Evolutionary conservation across 2,329 filamentous ascomycete genomes (phyloP).

Genomic region (Alternaria tenuissima): DNA sequence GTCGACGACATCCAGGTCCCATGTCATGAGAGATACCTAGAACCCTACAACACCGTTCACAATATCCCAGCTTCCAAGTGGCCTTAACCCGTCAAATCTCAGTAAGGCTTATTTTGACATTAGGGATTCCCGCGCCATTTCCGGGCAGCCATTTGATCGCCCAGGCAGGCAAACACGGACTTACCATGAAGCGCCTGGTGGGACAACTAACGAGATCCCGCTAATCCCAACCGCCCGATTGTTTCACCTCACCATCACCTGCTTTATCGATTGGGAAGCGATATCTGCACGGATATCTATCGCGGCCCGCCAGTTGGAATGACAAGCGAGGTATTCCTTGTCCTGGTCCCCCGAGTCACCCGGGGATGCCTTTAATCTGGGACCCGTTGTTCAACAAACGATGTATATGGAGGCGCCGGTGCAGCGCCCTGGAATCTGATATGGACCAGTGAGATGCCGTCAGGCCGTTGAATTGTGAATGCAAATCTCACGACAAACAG

Average conservation of each 20-base stretch:
- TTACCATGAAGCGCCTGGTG: conserved; percentile 26
- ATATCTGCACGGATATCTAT: conserved; percentile 24
- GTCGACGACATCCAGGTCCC: neutral
- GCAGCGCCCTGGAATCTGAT: conserved; percentile 6
- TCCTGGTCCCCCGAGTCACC: conserved; percentile 6
- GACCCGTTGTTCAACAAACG: neutral
- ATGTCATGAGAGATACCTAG: neutral
- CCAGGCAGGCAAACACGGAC: conserved; percentile 14
- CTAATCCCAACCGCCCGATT: conserved; percentile 23
- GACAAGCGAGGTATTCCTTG: conserved; percentile 23
- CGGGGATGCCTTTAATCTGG: neutral
- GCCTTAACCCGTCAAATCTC: conserved; percentile 8
- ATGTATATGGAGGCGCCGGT: neutral
- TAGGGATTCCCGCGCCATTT: conserved; percentile 4
- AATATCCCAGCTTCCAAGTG: conserved; percentile 1
- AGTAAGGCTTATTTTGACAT: conserved; percentile 9
- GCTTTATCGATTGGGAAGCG: conserved; percentile 30
- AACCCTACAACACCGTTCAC: neutral
- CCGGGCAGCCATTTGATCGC: conserved; percentile 19
- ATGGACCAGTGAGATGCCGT: conserved; percentile 1
- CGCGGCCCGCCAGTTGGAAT: conserved; percentile 20
- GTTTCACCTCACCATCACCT: conserved; percentile 28
- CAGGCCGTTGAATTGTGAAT: neutral
- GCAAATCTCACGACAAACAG: conserved; percentile 1
- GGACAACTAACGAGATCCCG: conserved; percentile 20